Base-by-base conservation (phyloP, 352 stramenopile genomes). In the Phytopythium chamaehyphon region DNA sequence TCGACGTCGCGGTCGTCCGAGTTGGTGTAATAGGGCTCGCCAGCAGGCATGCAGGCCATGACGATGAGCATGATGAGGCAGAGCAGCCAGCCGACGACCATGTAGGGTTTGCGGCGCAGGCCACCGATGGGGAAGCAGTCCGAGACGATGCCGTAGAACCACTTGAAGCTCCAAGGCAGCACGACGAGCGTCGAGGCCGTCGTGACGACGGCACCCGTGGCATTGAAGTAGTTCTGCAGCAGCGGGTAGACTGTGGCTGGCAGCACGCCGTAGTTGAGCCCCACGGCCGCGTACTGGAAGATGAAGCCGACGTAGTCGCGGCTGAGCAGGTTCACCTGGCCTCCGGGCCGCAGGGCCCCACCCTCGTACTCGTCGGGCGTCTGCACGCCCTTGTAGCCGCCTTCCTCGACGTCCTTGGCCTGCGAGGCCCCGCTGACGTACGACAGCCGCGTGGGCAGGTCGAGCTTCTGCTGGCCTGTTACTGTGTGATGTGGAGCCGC, bases 111-210 rank as follows among this genome's bases (percentile, higher is more conserved):
- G 51, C 73, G 69, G 22, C 73, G 69, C 48, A 76, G 79, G 9
- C 73, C 73, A 18, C 43, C 55, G 14, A 66, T 24, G 16, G 59
- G 59, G 2, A 55, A 33, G 19, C 59, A 66, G 45, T 83, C 72
- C 15, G 69, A 76, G 21, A 74, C 42, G 40, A 83, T 60, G 16
- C 69, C 70, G 55, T 78, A 76, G 48, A 83, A 69, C 16, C 73
- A 62, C 47, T 80, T 83, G 62, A 81, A 76, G 1, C 66, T 80
- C 72, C 72, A 83, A 1, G 69, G 67, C 52, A 83, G 54, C 43
- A 60, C 62, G 15, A 80, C 39, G 3, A 83, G 59, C 42, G 62
- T 56, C 1, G 44, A 50, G 26, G 71, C 71, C 31, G 69, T 66
- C 12, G 76, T 64, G 15, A 73, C 52, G 47, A 75, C 58, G 18